Evolutionary conservation across 2,329 filamentous ascomycete genomes (phyloP), one percentile per base, ranked within the genome.

Genomic region (Stachybotrys chlorohalonatus): DNA sequence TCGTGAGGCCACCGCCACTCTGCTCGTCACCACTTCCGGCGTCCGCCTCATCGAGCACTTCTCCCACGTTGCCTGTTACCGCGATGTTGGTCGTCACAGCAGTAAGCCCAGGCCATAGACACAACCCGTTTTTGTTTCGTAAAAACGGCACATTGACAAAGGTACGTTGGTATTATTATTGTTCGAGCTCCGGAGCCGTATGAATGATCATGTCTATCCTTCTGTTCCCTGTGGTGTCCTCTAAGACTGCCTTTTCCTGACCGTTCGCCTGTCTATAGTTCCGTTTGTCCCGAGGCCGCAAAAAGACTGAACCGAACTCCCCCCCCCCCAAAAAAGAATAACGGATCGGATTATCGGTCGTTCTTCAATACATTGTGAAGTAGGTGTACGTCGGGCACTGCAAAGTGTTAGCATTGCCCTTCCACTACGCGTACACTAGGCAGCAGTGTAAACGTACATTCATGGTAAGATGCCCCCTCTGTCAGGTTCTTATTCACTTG

Each of bases 121-220:
- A 24, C 24, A 4, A 24, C 4, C 24, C 2, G 24, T 24, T 24
- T 24, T 24, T 24, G 24, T 24, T 24, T 24, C 4, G 24, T 24
- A 24, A 24, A 24, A 4, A 24, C 24, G 24, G 24, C 24, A 24
- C 24, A 24, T 24, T 24, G 24, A 24, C 24, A 24, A 24, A 42
- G 36, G 36, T 42, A 42, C 36, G 36, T 13, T 13, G 13, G 36
- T 42, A 39, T 15, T 51, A 39, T 51, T 39, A 51, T 51, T 51
- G 24, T 16, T 32, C 24, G 8, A 50, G 48, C 36, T 30, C 16
- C 53, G 47, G 60, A 55, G 62, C 58, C 52, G 52, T 59, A 55
- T 57, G 63, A 61, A 61, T 62, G 60, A 55, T 58, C 56, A 55
- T 55, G 49, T 63, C 62, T 64, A 64, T 64, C 55, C 31, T 53